Evolutionary conservation across 2,329 filamentous ascomycete species (phyloP).

Genomic region (Botrytis byssoidea): DNA sequence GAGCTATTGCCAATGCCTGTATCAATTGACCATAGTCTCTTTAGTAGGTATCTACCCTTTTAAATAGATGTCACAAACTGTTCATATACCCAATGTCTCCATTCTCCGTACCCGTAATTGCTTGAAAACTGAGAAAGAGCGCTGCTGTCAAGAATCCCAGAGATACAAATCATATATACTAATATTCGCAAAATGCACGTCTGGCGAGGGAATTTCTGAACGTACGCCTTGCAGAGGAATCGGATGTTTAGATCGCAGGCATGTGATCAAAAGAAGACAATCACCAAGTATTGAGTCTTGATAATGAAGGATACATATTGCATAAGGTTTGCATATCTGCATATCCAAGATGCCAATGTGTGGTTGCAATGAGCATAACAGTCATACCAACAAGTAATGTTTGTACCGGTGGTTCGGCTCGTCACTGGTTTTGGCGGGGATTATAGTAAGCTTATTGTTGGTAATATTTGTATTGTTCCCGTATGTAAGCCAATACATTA

Average conservation of each 20-base stretch:
- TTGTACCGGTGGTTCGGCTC: not conserved
- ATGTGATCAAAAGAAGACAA: not conserved
- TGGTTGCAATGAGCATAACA: not conserved
- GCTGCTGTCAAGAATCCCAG: fast-evolving
- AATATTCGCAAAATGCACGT: fast-evolving
- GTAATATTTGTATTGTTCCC: not conserved
- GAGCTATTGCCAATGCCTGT: not conserved
- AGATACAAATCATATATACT: not conserved
- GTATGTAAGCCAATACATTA: not conserved
- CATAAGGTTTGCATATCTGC: not conserved
- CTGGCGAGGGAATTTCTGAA: not conserved
- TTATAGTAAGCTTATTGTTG: not conserved
- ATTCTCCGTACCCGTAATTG: not conserved
- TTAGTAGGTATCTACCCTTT: not conserved
- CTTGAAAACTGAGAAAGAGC: not conserved
- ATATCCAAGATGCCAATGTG: not conserved
- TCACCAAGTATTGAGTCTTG: not conserved
- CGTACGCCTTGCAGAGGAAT: no score
- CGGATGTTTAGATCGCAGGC: not conserved
- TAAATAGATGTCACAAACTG: not conserved
- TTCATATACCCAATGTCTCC: not conserved
- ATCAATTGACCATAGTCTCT: not conserved
- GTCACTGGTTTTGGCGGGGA: not conserved
- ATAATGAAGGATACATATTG: not conserved
- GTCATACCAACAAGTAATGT: not conserved